These are phyloP conservation scores for Amphirosellinia nigrospora DNA, from an alignment of 495 filamentous ascomycete genomes.

Conservation along the genomic window DNA sequence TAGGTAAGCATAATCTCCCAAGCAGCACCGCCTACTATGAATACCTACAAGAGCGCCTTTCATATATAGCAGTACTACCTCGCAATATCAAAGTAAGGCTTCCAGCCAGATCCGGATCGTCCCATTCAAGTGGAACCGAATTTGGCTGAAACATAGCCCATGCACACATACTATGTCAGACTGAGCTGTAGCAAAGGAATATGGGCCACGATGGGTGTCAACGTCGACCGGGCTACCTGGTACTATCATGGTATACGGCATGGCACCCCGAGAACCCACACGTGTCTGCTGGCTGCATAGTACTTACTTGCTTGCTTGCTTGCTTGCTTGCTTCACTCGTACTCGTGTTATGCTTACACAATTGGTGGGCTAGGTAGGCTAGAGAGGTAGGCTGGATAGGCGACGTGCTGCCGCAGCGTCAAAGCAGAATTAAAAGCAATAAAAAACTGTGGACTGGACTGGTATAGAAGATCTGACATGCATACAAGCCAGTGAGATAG, in stretches of 20 bases:
- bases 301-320: constrained; percentile 1
- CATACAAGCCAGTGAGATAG: not conserved
- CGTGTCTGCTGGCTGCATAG: not conserved
- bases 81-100: not conserved
- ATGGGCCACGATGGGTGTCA: not conserved
- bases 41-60: no score
- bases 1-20: not conserved
- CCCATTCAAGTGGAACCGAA: constrained; percentile 10
- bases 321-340: not conserved
- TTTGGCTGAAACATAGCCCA: constrained; percentile 4
- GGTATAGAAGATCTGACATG: not conserved
- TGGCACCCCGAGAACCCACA: not conserved
- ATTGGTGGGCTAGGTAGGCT: not conserved
- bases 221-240: not conserved
- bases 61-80: not conserved
- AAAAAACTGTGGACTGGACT: not conserved
- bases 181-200: constrained; percentile 2
- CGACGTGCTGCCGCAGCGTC: not conserved
- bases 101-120: not conserved
- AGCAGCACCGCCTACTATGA: not conserved
- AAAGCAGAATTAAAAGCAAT: not conserved
- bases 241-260: no score
- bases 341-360: constrained; percentile 1
- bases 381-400: not conserved
- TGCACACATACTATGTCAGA: not conserved